A percentile compares a stretch with the other conserved stretches of the same genome.
Evolutionary conservation across 768 basidiomycete species (phyloP).

Genomic region (Rubroboletus pulcherrimus): DNA sequence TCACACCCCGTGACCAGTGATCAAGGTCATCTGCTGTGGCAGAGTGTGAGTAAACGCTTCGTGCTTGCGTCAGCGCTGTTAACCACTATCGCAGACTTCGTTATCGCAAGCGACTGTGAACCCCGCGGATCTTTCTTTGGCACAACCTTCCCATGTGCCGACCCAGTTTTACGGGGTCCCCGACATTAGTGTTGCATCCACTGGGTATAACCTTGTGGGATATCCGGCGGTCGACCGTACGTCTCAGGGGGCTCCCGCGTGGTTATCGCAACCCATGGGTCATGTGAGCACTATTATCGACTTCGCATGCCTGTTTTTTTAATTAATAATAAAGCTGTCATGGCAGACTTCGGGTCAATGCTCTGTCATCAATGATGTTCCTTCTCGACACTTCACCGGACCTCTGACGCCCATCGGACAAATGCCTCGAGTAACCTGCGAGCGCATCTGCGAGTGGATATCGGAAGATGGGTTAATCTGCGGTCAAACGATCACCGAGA

Average conservation of each 20-base stretch:
- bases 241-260: background rate
- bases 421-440: background rate
- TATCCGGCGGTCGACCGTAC: background rate
- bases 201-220: background rate
- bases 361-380: background rate
- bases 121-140: background rate
- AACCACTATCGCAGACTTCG: background rate
- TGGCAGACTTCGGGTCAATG: background rate
- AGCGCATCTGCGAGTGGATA: conserved; percentile 1
- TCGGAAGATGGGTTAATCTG: background rate
- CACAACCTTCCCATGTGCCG: background rate
- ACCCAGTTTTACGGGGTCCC: background rate
- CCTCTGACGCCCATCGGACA: background rate
- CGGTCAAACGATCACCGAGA: background rate
- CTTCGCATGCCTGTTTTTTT: no score
- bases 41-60: conserved; percentile 7
- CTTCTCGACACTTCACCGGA: background rate
- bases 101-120: background rate
- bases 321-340: background rate
- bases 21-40: background rate
- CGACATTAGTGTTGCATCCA: no score
- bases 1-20: background rate
- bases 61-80: background rate
- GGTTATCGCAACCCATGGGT: background rate
- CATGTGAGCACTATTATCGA: conserved; percentile 4